Evolutionary conservation across 768 basidiomycete species (phyloP).

Genomic region (Tulasnella sp.): DNA sequence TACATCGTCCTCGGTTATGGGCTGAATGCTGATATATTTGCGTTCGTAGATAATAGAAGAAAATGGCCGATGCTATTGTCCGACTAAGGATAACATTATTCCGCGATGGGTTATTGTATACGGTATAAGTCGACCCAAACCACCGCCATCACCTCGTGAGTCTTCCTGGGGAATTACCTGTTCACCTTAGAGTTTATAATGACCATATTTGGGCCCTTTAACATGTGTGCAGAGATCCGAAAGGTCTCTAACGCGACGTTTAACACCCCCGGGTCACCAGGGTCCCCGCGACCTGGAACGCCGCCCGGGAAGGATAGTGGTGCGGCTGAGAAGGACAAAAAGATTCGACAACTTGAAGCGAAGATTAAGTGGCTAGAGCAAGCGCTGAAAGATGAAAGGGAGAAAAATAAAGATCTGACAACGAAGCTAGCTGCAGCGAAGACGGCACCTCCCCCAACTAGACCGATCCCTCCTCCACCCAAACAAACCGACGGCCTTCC

Average conservation of each 20-base stretch:
- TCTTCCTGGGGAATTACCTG: neutral
- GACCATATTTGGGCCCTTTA: neutral
- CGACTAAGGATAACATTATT: conserved; percentile 12
- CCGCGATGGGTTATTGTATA: conserved; percentile 15
- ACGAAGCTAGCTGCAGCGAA: neutral
- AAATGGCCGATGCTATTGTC: neutral
- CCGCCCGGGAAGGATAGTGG: neutral
- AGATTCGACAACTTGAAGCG: neutral
- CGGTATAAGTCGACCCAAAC: neutral
- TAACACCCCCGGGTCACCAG: neutral
- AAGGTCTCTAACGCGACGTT: neutral
- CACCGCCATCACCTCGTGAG: neutral
- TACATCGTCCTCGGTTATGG: neutral
- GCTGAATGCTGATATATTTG: neutral
- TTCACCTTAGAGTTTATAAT: neutral
- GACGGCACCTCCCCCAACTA: neutral
- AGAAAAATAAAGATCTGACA: neutral
- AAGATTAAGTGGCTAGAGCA: neutral
- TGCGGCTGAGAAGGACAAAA: neutral
- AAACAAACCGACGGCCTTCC: neutral
- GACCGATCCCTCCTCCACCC: too few species aligned
- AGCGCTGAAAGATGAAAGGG: neutral
- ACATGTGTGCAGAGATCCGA: neutral
- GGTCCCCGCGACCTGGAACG: neutral
- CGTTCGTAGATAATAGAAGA: neutral